Base-by-base conservation (phyloP, 768 basidiomycete genomes). In the Cubamyces lactineus region DNA sequence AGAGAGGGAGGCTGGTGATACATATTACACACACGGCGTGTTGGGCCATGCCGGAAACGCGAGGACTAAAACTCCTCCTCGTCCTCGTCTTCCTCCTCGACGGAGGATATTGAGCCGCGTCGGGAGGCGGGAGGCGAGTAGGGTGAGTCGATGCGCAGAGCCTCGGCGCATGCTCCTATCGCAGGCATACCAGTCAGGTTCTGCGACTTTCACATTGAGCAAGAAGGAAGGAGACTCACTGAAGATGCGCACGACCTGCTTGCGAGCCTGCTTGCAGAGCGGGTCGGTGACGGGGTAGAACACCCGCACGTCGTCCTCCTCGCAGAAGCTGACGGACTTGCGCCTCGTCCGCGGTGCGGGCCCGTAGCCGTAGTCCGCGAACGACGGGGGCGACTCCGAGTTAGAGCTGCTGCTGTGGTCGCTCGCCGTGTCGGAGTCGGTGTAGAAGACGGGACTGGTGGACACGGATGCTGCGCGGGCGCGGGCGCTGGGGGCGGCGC, bases 321-420 rank as follows among this genome's bases (percentile, higher is more conserved):
- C 62, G 41, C 57, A 45, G 47, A 63, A 63, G 57, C 40, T 59
- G 57, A 63, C 62, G 52, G 52, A 49, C 62, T 63, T 63, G 47
- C 57, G 46, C 19, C 46, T 53, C 30, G 39, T 24, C 17, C 41
- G 49, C 28, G 40, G 49, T n/a, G n/a, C n/a, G n/a, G 5, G 51
- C n/a, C 11, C 26, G 19, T 45, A 9, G 43, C 47, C 28, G 28
- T 28, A 28, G 28, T 28, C 1, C 40, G 53, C 45, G 13, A n/a
- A 12, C 38, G 40, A 26, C 26, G 30, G n/a, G 42, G 16, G 11
- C 39, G 46, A 21, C 16, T 24, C 17, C 21, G 12, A 9, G 11
- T 28, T n/a, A 2, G 54, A 5, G 41, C 15, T 17, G 40, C 39
- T 26, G 48, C 23, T 17, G 15, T 16, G 26, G 21, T 52, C 43